Evolutionary conservation across 2,329 filamentous ascomycete genomes (phyloP).

Genomic region (Penicillium thymicola): DNA sequence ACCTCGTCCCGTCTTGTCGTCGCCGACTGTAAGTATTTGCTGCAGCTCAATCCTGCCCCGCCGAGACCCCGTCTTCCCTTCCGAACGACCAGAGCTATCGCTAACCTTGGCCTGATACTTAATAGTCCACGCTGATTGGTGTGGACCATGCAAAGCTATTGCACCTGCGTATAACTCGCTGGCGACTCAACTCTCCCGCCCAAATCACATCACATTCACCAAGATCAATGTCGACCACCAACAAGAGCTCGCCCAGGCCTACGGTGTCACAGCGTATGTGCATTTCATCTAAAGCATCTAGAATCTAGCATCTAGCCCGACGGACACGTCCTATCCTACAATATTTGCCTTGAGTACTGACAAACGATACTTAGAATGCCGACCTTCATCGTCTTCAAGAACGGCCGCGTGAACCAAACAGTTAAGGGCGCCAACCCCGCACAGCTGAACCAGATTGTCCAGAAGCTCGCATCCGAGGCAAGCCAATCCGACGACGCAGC

Average conservation of each 20-base stretch:
- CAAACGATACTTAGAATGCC: slow-evolving; percentile 57
- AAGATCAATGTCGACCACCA: slow-evolving; percentile 83
- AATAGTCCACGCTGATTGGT: slow-evolving; percentile 84
- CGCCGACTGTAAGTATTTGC: slow-evolving; percentile 70
- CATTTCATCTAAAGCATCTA: neutral
- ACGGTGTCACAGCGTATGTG: slow-evolving; percentile 65
- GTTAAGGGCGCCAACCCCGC: slow-evolving; percentile 71
- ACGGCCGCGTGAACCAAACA: slow-evolving; percentile 64
- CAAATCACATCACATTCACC: slow-evolving; percentile 73
- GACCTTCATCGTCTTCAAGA: slow-evolving; percentile 86
- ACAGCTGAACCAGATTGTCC: slow-evolving; percentile 67
- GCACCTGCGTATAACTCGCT: slow-evolving; percentile 79
- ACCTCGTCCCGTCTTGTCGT: slow-evolving; percentile 75
- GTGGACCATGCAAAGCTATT: slow-evolving; percentile 77
- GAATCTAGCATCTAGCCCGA: neutral
- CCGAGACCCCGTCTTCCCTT: slow-evolving; percentile 8
- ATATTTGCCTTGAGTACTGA: neutral
- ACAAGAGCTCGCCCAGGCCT: slow-evolving; percentile 68
- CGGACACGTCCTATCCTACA: neutral
- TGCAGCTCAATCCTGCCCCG: slow-evolving; percentile 9
- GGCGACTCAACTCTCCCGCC: slow-evolving; percentile 65
- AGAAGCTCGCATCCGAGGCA: slow-evolving; percentile 67
- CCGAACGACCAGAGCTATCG: slow-evolving; percentile 12
- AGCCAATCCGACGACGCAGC: slow-evolving; percentile 43
- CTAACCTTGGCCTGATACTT: slow-evolving; percentile 20